Percentiles rank a stretch among this genome's conserved stretches.
Conservation (phyloP, 495 filamentous ascomycete genomes). For the Penicillium chermesinum region DNA sequence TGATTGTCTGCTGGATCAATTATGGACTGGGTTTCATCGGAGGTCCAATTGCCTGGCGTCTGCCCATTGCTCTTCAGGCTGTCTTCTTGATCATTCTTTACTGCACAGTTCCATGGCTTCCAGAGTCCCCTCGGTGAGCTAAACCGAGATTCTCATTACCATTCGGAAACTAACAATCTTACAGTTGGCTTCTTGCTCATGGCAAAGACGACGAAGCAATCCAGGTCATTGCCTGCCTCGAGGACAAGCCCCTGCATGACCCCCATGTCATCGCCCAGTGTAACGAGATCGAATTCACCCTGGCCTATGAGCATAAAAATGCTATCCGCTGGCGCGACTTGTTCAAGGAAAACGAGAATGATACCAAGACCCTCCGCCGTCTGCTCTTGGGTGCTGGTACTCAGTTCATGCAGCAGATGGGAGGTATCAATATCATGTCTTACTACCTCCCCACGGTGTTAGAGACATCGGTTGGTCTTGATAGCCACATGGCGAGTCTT, state of each 20-base stretch:
- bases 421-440: slow-evolving; percentile 44
- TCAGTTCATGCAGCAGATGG: slow-evolving; percentile 52
- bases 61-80: slow-evolving; percentile 50
- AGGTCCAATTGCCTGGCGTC: slow-evolving; percentile 44
- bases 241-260: slow-evolving; percentile 1
- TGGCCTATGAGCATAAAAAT: slow-evolving; percentile 15
- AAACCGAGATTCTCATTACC: not conserved
- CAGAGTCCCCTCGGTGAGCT: slow-evolving; percentile 48
- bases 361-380: slow-evolving; percentile 44
- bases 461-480: slow-evolving; percentile 45
- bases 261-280: slow-evolving; percentile 1
- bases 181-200: slow-evolving; percentile 4
- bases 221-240: not conserved
- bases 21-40: slow-evolving; percentile 47
- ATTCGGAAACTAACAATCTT: not conserved
- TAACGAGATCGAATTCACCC: slow-evolving; percentile 7
- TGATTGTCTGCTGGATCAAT: slow-evolving; percentile 51
- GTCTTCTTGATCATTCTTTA: slow-evolving; percentile 48
- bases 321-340: slow-evolving; percentile 44
- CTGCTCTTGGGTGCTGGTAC: slow-evolving; percentile 46
- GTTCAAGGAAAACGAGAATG: slow-evolving; percentile 30
- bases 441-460: slow-evolving; percentile 50
- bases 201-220: slow-evolving; percentile 1
- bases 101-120: slow-evolving; percentile 47
- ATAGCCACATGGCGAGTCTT: slow-evolving; percentile 42